These are phyloP conservation scores for Yamadazyma akitaensis DNA, from an alignment of 805 yeast species.

Conservation along the genomic window DNA sequence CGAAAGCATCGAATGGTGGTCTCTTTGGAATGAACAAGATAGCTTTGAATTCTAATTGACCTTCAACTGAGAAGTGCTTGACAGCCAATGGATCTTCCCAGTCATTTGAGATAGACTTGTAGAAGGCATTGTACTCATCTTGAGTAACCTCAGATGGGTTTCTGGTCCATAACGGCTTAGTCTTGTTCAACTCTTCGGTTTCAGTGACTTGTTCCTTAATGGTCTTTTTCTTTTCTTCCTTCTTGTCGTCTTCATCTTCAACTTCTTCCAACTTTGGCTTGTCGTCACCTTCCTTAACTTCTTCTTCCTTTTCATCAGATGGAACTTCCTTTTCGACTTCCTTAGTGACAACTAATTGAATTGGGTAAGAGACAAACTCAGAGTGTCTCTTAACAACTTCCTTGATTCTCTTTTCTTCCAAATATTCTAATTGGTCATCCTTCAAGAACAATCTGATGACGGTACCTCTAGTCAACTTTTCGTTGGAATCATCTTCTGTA, in stretches of 20 bases:
- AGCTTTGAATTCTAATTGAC: constrained; percentile 99
- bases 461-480: constrained; percentile 92
- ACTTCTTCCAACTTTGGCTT: constrained; percentile 77
- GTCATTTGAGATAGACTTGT: constrained; percentile 98
- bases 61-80: constrained; percentile 99
- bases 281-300: constrained; percentile 40
- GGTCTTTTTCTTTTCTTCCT: constrained; percentile 76
- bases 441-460: constrained; percentile 92
- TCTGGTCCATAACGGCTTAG: constrained; percentile 99
- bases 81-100: constrained; percentile 99
- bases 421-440: constrained; percentile 98
- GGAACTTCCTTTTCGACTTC: constrained; percentile 98
- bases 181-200: constrained; percentile 97
- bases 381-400: constrained; percentile 99
- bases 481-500: constrained; percentile 83
- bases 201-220: constrained; percentile 91
- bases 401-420: constrained; percentile 99
- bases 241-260: constrained; percentile 64
- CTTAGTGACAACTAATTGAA: constrained; percentile 96
- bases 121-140: constrained; percentile 98
- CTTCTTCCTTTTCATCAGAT: constrained; percentile 32
- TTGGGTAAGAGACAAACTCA: constrained; percentile 98
- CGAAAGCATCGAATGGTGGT: constrained; percentile 98
- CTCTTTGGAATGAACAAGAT: constrained; percentile 96
- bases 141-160: constrained; percentile 95